Percentiles rank a stretch among this genome's conserved stretches.
Evolutionary conservation across 768 basidiomycete species (phyloP).

Genomic region (Lentinula sp.): DNA sequence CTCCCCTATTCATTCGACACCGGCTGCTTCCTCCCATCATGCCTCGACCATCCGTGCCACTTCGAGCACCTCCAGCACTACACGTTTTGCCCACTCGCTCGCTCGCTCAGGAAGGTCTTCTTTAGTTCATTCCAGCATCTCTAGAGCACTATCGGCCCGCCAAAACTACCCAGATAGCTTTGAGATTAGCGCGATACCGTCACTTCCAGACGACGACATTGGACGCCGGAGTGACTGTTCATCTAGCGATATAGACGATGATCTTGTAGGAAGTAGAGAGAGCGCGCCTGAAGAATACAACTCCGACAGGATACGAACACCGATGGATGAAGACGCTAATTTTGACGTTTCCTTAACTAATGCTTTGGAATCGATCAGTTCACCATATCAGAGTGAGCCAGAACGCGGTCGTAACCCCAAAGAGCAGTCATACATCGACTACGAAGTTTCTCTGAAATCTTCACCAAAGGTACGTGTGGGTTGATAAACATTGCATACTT

Average conservation of each 20-base stretch:
- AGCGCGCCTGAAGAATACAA: constrained; percentile 49
- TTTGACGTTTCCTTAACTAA: constrained; percentile 46
- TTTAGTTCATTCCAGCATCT: constrained; percentile 22
- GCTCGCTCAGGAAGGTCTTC: constrained; percentile 35
- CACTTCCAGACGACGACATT: constrained; percentile 35
- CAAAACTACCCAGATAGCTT: constrained; percentile 43
- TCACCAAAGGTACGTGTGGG: constrained; percentile 49
- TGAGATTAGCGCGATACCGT: constrained; percentile 53
- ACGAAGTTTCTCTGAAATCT: constrained; percentile 53
- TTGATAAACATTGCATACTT: neutral
- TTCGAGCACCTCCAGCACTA: constrained; percentile 40
- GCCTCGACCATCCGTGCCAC: constrained; percentile 42
- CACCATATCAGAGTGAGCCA: constrained; percentile 34
- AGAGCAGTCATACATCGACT: constrained; percentile 42
- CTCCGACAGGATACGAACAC: constrained; percentile 37
- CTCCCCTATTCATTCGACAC: constrained; percentile 64
- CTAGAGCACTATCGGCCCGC: constrained; percentile 24
- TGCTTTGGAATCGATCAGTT: constrained; percentile 50
- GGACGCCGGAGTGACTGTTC: constrained; percentile 22
- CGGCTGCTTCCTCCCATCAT: constrained; percentile 43
- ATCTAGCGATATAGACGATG: constrained; percentile 29
- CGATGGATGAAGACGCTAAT: constrained; percentile 13
- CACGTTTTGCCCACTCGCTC: constrained; percentile 50
- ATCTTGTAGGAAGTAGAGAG: constrained; percentile 35
- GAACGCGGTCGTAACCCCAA: constrained; percentile 36